phyloP scores from a whole-genome alignment of 2,329 filamentous ascomycete genomes.

The Lanzia echinophila region DNA sequence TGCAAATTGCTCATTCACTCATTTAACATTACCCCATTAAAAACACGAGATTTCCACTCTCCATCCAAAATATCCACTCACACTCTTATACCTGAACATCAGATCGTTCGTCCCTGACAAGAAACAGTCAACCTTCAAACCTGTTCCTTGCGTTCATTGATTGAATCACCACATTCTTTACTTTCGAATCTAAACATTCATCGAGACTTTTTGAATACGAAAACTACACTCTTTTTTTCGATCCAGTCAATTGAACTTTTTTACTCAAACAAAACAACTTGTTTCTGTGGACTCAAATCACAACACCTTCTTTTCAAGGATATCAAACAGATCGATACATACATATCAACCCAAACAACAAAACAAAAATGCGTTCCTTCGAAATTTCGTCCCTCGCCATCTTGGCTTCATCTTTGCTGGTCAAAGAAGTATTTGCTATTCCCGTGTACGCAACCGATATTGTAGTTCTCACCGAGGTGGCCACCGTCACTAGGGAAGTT shows the following conservation, averaged over 20 bases:
- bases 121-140: background rate
- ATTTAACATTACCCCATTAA: background rate
- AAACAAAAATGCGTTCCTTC: slow-evolving; percentile 22
- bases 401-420: slow-evolving; percentile 28
- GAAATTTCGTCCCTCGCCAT: slow-evolving; percentile 23
- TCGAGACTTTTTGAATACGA: background rate
- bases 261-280: background rate
- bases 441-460: slow-evolving; percentile 18
- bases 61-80: background rate
- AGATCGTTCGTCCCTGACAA: background rate
- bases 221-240: slow-evolving; percentile 1
- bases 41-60: background rate
- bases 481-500: slow-evolving; percentile 18
- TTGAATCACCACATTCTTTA: slow-evolving; percentile 17
- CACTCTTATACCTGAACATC: background rate
- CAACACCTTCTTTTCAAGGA: slow-evolving; percentile 1
- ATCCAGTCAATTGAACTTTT: slow-evolving; percentile 6
- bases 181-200: slow-evolving; percentile 1
- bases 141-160: slow-evolving; percentile 18
- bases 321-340: background rate
- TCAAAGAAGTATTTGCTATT: slow-evolving; percentile 23
- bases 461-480: slow-evolving; percentile 20
- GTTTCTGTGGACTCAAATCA: background rate
- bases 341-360: background rate
- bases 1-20: background rate